These are phyloP conservation scores for Chenopodium quinoa DNA, from an alignment of 148 eudicot species.

Conservation along the genomic window DNA sequence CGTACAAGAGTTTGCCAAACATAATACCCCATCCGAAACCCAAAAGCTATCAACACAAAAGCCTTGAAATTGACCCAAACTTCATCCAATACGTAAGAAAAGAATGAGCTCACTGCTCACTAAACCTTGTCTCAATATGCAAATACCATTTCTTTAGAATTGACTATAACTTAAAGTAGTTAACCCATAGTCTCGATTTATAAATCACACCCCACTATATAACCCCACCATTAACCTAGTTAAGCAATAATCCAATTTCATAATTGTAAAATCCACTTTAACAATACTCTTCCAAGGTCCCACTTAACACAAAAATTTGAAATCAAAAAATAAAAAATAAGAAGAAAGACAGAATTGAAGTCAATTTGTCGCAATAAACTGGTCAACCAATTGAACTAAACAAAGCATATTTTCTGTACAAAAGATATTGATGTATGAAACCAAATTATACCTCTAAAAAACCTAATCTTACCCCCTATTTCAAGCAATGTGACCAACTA, in stretches of 20 bases:
- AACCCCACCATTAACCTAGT: constrained; percentile 15
- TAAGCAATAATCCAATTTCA: constrained; percentile 1
- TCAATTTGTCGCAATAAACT: constrained; percentile 30
- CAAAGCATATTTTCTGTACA: constrained; percentile 15
- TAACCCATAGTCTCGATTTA: constrained; percentile 8
- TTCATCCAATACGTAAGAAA: not conserved
- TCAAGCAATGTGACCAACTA: constrained; percentile 4
- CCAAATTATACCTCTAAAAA: constrained; percentile 23
- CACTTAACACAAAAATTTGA: not conserved
- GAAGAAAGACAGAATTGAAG: constrained; percentile 10
- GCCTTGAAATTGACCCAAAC: constrained; percentile 4
- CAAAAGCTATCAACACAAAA: not conserved
- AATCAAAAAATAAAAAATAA: not conserved
- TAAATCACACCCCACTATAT: not conserved
- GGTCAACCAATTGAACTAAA: constrained; percentile 26
- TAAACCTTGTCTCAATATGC: not conserved
- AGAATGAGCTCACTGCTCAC: not conserved
- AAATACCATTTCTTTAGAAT: not conserved
- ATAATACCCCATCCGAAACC: not conserved
- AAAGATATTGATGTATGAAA: constrained; percentile 22
- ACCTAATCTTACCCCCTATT: constrained; percentile 17
- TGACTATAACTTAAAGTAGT: constrained; percentile 3
- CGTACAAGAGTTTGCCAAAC: not conserved
- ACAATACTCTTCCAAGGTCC: not conserved
- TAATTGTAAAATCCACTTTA: not conserved